Base-by-base conservation (phyloP, 495 filamentous ascomycete genomes). In the Venustampulla echinocandica region DNA sequence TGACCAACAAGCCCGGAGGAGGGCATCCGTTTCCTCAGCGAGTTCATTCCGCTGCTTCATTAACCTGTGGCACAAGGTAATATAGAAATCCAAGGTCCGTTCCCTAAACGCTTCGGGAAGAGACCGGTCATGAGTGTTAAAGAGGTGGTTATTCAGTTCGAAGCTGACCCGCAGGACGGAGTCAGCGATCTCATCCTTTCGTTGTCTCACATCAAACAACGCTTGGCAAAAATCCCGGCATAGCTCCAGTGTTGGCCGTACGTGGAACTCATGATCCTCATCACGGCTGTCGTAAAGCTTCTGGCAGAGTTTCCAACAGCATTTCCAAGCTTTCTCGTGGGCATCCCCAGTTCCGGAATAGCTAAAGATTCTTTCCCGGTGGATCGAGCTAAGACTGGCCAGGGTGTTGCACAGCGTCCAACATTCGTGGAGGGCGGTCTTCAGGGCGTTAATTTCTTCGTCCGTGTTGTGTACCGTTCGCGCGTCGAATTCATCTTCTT, bases 351-450 rank as follows among this genome's bases (percentile, higher is more conserved):
- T 82, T 21, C 77, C 76, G 3, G 78, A 75, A 43, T 66, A 77
- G 56, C 76, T 82, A 58, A 87, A 86, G 9, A 89, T 81, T 18
- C 83, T 71, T 56, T 86, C 76, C 15, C 87, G 82, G 56, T 95
- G 87, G 48, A 84, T 84, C 15, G 82, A 87, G 64, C 88, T 93
- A 20, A 95, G 70, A 42, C 74, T 82, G 18, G 89, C 87, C 32
- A 95, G 67, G 0, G 89, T 93, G 62, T 94, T 95, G 65, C 89
- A 95, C 27, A 95, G 64, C 1, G 86, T 93, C 89, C 89, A 95
- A 63, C 89, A 95, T 68, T 94, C 89, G 50, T 80, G 78, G 10
- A 95, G 71, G 0, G 87, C 89, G 18, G 78, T 74, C 49, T 74
- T 80, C n/a, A 94, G 69, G 13, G 82, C 81, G 27, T 65, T 74